A percentile compares a stretch with the other conserved stretches of the same genome.
Conservation (phyloP, 2,329 filamentous ascomycete species). For the Monilinia fructigena region DNA sequence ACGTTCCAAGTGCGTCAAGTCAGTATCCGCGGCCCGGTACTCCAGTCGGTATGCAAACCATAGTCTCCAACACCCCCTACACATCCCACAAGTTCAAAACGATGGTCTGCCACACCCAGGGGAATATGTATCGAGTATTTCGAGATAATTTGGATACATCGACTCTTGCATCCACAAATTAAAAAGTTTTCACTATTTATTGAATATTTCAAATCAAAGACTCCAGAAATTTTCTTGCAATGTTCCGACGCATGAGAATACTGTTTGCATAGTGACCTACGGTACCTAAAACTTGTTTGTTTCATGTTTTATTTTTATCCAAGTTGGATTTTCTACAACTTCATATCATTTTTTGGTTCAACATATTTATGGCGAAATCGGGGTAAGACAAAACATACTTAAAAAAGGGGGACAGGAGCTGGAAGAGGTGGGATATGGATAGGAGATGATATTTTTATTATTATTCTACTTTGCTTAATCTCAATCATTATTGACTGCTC, state of each 20-base stretch:
- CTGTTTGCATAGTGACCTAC: background rate
- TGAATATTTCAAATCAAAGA: background rate
- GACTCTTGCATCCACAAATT: background rate
- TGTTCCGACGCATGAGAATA: background rate
- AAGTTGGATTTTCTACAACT: background rate
- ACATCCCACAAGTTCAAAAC: background rate
- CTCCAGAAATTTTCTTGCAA: too few relatives aligned
- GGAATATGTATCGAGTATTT: conserved; percentile 10
- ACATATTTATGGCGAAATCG: conserved; percentile 6
- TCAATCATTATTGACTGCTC: background rate
- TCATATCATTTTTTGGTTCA: background rate
- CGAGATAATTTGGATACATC: background rate
- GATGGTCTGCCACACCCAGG: conserved; percentile 1
- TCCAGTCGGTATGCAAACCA: background rate
- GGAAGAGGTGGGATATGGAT: background rate
- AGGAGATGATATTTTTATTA: background rate
- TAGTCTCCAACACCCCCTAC: background rate
- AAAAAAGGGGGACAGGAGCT: background rate
- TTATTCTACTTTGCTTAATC: background rate
- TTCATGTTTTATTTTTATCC: background rate
- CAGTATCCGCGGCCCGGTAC: background rate
- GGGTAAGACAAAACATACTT: conserved; percentile 11
- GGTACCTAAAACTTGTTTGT: background rate
- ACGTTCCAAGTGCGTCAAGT: background rate
- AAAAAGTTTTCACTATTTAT: background rate